phyloP scores from a whole-genome alignment of 139 green algal species.

The Desmodesmus armatus region DNA sequence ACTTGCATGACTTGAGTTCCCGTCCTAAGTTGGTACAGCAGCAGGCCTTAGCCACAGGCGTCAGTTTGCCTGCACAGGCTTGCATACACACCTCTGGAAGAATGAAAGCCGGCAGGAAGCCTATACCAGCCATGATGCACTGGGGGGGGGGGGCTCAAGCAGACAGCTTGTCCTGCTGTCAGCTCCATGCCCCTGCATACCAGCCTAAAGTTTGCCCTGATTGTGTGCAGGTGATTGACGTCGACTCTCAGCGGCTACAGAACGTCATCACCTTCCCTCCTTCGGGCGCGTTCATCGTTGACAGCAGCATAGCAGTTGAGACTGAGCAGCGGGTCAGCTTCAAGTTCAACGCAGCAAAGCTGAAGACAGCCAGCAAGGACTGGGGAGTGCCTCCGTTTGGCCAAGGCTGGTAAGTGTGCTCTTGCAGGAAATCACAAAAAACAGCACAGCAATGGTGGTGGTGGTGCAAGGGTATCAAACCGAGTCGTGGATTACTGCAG shows the following conservation, averaged over 20 bases:
- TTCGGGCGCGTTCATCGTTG: constrained; percentile 84
- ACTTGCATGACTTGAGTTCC: too few relatives aligned
- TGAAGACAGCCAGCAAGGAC: constrained; percentile 63
- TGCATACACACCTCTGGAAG: too few relatives aligned
- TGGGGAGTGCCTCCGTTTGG: constrained; percentile 83
- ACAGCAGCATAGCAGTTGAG: constrained; percentile 53
- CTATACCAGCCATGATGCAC: too few relatives aligned
- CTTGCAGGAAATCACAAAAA: too few relatives aligned
- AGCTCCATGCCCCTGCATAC: too few relatives aligned
- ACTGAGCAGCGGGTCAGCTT: constrained; percentile 71
- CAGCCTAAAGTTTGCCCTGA: too few relatives aligned
- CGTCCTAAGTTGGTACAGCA: too few relatives aligned
- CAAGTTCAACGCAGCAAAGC: constrained; percentile 72
- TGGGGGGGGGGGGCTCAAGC: too few relatives aligned
- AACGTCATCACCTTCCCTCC: constrained; percentile 95
- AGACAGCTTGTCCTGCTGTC: background rate
- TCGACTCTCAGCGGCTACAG: constrained; percentile 64
- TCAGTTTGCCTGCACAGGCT: too few relatives aligned
- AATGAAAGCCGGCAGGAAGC: too few relatives aligned
- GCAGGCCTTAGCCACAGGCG: too few relatives aligned
- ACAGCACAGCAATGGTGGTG: background rate
- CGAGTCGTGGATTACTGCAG: background rate
- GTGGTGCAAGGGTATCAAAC: background rate
- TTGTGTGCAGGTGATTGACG: constrained; percentile 84
- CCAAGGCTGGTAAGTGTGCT: constrained; percentile 49